These are phyloP conservation scores for Phaseolus lunatus DNA, from an alignment of 306 rosid species.

Conservation along the genomic window DNA sequence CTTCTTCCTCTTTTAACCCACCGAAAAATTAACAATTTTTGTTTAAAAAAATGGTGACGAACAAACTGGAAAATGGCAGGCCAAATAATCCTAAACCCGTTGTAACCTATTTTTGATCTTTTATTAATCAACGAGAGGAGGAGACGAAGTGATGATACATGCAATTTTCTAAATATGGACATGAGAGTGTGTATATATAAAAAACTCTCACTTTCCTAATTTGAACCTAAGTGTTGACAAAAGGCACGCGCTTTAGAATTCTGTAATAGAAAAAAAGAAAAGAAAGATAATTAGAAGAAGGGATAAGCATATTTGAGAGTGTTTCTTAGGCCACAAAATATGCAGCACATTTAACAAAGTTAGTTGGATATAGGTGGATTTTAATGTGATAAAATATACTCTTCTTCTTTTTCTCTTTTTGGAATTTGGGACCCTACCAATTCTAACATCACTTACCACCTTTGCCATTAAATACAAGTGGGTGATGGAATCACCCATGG, in stretches of 20 bases:
- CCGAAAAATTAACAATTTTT: too few species aligned
- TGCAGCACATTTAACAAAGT: conserved; percentile 31
- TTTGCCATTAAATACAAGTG: conserved; percentile 37
- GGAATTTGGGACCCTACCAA: conserved; percentile 39
- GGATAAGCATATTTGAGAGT: conserved; percentile 25
- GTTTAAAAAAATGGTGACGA: too few species aligned
- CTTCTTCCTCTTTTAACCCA: too few species aligned
- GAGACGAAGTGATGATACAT: too few species aligned
- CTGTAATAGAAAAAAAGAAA: not conserved
- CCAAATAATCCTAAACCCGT: too few species aligned
- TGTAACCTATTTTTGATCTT: too few species aligned
- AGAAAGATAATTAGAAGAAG: conserved; percentile 8
- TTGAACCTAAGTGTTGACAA: not conserved
- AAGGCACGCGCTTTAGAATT: not conserved
- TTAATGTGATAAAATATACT: conserved; percentile 13
- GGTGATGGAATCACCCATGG: conserved; percentile 11
- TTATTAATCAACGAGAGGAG: too few species aligned
- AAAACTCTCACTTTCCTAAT: not conserved
- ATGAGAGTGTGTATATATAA: not conserved
- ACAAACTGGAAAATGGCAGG: too few species aligned
- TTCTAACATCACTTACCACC: conserved; percentile 36
- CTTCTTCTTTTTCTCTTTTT: conserved; percentile 20
- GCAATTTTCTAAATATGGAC: too few species aligned
- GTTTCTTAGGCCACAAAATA: conserved; percentile 38
- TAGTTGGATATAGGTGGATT: conserved; percentile 17